Evolutionary conservation across 805 yeast genomes (phyloP), one percentile per base, ranked within the genome.

Genomic region (Saturnispora gosingensis): DNA sequence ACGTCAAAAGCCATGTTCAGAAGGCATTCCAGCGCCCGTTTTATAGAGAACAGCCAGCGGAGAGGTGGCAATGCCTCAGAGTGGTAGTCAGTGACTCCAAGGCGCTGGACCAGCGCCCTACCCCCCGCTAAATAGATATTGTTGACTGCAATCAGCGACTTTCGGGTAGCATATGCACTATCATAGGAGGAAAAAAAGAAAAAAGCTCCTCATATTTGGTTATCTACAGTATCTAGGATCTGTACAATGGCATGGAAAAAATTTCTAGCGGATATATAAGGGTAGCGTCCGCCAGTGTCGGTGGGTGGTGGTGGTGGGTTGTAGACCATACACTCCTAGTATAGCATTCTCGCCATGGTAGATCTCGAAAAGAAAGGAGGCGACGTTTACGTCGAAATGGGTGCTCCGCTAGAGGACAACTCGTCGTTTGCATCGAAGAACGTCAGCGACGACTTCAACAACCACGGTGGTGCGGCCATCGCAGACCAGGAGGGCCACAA

Each of bases 401-500:
- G 18, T 40, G n/a, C 27, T 40, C 30, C 30, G n/a, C 27, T 13
- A 13, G 30, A 40, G 25, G 30, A 24, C 25, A 24, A 40, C n/a
- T 40, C 44, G 22, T 40, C 44, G 7, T 40, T 11, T n/a, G 24
- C 44, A 22, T 40, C 44, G 4, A 40, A 40, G 15, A 40, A 22
- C 25, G 5, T 11, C 9, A 24, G 18, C n/a, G 4, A 24, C n/a
- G 44, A 11, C 5, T 11, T 44, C 16, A 22, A 22, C 36, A 40
- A 34, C 32, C 78, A 79, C 2, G 55, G 15, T 5, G 42, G 15
- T 8, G 27, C 2, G 18, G 42, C 42, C 13, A 7, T 68, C 6
- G 72, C 72, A 28, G 51, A 57, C 13, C 63, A 61, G 10, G 76
- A 72, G 32, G 78, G 78, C 6, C 76, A 72, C 52, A 62, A 69